Evolutionary conservation across 257 asterid genomes (phyloP).

Genomic region (Perilla frutescens): DNA sequence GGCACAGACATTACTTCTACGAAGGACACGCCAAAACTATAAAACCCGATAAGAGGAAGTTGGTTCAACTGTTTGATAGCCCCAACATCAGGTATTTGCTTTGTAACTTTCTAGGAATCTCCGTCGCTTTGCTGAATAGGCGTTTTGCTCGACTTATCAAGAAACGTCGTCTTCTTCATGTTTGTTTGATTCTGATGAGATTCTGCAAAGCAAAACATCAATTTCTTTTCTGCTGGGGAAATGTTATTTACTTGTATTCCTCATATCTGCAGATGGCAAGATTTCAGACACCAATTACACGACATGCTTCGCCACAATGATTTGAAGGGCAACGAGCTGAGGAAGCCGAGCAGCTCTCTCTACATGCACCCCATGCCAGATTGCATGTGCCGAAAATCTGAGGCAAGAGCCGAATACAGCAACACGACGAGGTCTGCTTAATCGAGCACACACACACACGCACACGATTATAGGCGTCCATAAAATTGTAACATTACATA

Average conservation of each 20-base stretch:
- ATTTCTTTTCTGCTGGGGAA: too few species aligned
- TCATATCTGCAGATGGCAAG: constrained; percentile 64
- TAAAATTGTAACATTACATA: constrained; percentile 28
- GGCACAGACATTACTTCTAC: constrained; percentile 87
- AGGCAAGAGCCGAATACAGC: constrained; percentile 42
- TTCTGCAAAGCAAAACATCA: too few species aligned
- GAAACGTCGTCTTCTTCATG: not conserved
- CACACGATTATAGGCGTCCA: constrained; percentile 27
- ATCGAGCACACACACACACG: constrained; percentile 7
- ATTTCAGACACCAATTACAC: constrained; percentile 70
- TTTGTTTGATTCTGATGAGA: not conserved
- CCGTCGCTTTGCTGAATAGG: constrained; percentile 5
- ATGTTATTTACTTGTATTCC: not conserved
- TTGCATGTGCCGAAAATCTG: constrained; percentile 84
- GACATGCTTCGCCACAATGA: constrained; percentile 92
- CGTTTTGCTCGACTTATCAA: constrained; percentile 3
- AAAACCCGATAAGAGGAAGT: constrained; percentile 92
- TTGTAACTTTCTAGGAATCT: not conserved
- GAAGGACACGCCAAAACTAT: constrained; percentile 91
- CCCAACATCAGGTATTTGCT: constrained; percentile 73
- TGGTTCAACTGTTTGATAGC: constrained; percentile 78
- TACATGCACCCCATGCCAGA: constrained; percentile 95
- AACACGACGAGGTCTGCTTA: constrained; percentile 53
- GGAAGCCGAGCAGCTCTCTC: constrained; percentile 76
- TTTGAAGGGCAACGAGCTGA: constrained; percentile 74